Base-by-base conservation (phyloP, 2,329 filamentous ascomycete species). In the Tolypocladium album region DNA sequence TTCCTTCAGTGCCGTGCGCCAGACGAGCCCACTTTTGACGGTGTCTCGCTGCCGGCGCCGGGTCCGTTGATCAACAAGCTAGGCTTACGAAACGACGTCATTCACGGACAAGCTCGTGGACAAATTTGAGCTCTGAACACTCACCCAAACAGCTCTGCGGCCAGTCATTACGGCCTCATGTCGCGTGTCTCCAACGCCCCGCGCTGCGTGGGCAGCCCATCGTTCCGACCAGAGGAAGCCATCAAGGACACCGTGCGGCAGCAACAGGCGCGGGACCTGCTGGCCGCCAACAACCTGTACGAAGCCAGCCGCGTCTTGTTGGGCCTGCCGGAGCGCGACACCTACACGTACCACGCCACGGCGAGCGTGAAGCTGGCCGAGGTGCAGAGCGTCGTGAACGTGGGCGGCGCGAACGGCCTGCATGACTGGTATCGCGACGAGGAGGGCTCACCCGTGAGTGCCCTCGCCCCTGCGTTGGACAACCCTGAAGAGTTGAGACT, bases 321-420 rank as follows among this genome's bases (percentile, higher is more conserved):
- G 59, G 64, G 72, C 55, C 72, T 82, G 24, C 75, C 78, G 3
- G 69, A 74, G 24, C 67, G 67, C 59, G 80, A 82, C 63, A 62
- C 64, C 22, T 82, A 80, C 65, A 76, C 76, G 56, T 83, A 82
- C 67, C 78, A 82, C 69, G 80, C 80, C 62, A 76, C 78, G 61
- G 74, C 75, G 47, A 78, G 77, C 63, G 78, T 82, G 57, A 78
- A 73, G 55, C 73, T 83, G 39, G 71, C 71, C 39, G 72, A 82
- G 65, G 79, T 77, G 2, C 80, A 83, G 67, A 73, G 72, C n/a
- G 69, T 75, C 39, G 71, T 82, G 47, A 67, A 67, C 3, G 67
- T 79, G 17, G 79, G 79, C 50, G 69, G 67, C 56, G 72, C 67
- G 57, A 80, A 81, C 59, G 76, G 75, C 17, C 66, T 82, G 59